Conservation (phyloP, 2,329 filamentous ascomycete species). For the Ophiognomonia clavigignenti-juglandacearum region DNA sequence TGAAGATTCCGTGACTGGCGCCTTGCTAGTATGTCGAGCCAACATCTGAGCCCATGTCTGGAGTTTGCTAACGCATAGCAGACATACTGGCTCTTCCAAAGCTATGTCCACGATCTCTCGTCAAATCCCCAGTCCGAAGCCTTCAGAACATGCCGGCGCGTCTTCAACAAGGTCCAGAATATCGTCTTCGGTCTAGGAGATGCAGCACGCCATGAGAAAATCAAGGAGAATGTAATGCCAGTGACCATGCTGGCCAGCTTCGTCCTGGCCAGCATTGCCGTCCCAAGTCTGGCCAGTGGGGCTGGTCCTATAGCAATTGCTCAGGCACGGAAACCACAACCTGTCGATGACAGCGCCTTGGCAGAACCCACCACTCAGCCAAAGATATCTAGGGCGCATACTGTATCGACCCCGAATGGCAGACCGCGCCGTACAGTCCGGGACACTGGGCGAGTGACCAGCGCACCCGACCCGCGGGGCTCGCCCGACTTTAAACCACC, state of each 20-base stretch:
- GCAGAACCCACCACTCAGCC: slow-evolving; percentile 42
- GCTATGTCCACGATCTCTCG: slow-evolving; percentile 77
- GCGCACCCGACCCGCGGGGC: slow-evolving; percentile 35
- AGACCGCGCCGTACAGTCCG: slow-evolving; percentile 41
- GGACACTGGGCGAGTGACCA: slow-evolving; percentile 41
- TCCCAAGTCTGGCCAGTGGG: slow-evolving; percentile 71
- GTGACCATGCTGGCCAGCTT: slow-evolving; percentile 78
- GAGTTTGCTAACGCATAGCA: slow-evolving; percentile 31
- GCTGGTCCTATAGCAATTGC: slow-evolving; percentile 77
- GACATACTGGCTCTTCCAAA: slow-evolving; percentile 91
- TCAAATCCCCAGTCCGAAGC: slow-evolving; percentile 68
- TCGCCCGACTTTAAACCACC: slow-evolving; percentile 16
- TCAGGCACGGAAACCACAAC: slow-evolving; percentile 71
- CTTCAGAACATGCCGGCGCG: slow-evolving; percentile 76
- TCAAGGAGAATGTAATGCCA: slow-evolving; percentile 75
- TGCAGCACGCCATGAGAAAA: slow-evolving; percentile 63
- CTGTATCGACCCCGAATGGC: slow-evolving; percentile 46
- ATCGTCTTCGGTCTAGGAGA: slow-evolving; percentile 79
- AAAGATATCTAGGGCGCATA: slow-evolving; percentile 56
- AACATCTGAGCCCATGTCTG: background rate
- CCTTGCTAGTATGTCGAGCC: slow-evolving; percentile 61
- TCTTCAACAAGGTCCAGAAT: slow-evolving; percentile 85
- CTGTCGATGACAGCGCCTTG: slow-evolving; percentile 54
- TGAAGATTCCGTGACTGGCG: slow-evolving; percentile 81
- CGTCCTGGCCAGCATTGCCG: slow-evolving; percentile 69